Conservation (phyloP, 305 asterid genomes). For the Solanum hybrid region DNA sequence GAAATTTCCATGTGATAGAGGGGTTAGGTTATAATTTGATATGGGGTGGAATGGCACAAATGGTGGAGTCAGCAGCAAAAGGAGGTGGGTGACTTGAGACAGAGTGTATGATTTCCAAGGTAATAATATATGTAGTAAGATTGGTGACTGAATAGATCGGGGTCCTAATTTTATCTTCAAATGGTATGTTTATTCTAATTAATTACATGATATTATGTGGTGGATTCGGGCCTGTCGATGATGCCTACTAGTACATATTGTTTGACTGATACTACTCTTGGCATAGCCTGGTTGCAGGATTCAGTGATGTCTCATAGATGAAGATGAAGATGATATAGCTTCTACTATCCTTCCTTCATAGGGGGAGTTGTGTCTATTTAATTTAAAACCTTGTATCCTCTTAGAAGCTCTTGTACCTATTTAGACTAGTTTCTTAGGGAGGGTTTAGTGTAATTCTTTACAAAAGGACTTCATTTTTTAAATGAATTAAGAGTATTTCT, state of each 20-base stretch:
- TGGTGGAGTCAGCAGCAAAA: background rate
- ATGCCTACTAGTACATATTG: background rate
- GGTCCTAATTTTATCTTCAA: background rate
- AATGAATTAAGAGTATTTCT: background rate
- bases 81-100: background rate
- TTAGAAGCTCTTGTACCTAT: background rate
- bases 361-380: background rate
- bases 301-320: background rate
- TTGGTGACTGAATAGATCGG: background rate
- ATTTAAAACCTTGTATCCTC: background rate
- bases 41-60: background rate
- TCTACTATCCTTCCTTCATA: background rate
- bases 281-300: background rate
- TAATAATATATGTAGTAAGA: background rate
- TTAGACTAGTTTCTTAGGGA: background rate
- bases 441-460: background rate
- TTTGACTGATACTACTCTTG: background rate
- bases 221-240: background rate
- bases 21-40: background rate
- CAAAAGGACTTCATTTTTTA: background rate
- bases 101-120: background rate
- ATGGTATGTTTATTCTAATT: too few relatives aligned
- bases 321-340: background rate
- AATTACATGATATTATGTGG: background rate
- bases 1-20: background rate